Evolutionary conservation across 1,284 basidiomycete genomes (phyloP), one percentile per base, ranked within the genome.

Genomic region (Marasmius oreades): DNA sequence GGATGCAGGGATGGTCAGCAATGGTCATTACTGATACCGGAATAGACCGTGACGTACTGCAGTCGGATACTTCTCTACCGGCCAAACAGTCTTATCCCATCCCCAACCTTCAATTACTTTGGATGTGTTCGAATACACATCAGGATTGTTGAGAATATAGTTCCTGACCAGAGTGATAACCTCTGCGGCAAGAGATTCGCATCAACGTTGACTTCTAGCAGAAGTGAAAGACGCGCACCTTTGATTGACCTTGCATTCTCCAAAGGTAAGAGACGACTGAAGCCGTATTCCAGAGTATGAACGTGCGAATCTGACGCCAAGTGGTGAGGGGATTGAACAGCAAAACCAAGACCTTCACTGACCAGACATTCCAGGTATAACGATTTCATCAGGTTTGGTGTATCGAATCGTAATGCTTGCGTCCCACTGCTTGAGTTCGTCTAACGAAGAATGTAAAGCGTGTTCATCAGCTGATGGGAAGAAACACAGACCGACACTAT

Each of bases 91-190:
- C n/a, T 50, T 50, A 50, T 50, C 47, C 47, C 47, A 50, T 18
- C 47, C 47, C 47, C 47, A 50, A 7, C 47, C 47, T 31, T 50
- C 47, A 16, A 50, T 33, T 12, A 50, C 28, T 33, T 50, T 50
- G 2, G 78, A 76, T 5, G 71, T 74, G 56, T 85, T 76, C 0
- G 74, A 67, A 1, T 77, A 66, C n/a, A 86, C 66, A 47, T 84
- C 78, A 0, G 84, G 79, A 55, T 83, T 78, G 3, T 75, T 67
- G 2, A 71, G 64, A 51, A 93, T 80, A 63, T 91, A 90, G 0
- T 67, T 61, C 59, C 87, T 86, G 18, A 94, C 73, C 4, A 78
- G 76, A 16, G 3, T 77, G 11, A 92, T 70, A 8, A 90, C 77
- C 57, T 92, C 90, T 82, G 62, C 31, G 18, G 55, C 43, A 33